Conservation (phyloP, 176 grass and related monocot species). For the Ampelocalamus luodianensis region DNA sequence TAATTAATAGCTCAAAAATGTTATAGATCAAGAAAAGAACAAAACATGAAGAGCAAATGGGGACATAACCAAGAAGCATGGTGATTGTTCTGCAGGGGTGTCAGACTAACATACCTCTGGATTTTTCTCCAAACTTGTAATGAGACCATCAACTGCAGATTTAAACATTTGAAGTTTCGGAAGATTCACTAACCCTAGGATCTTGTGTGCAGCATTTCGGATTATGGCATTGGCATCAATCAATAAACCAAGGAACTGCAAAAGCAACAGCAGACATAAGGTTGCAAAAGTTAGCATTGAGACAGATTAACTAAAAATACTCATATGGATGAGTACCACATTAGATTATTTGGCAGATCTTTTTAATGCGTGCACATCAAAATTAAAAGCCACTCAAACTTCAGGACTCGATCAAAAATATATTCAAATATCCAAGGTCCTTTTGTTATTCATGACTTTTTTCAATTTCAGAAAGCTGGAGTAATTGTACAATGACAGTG, state of each 20-base stretch:
- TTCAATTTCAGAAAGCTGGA: not conserved
- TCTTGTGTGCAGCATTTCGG: slow-evolving; percentile 59
- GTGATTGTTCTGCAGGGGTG: slow-evolving; percentile 9
- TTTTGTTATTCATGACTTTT: not conserved
- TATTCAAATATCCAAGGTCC: not conserved
- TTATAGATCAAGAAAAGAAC: not conserved
- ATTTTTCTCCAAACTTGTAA: slow-evolving; percentile 72
- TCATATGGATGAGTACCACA: not conserved
- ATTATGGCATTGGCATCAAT: slow-evolving; percentile 65
- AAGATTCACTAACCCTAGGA: slow-evolving; percentile 67
- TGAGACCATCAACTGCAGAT: slow-evolving; percentile 70
- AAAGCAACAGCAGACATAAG: slow-evolving; percentile 34
- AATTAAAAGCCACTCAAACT: not conserved
- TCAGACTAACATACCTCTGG: slow-evolving; percentile 70
- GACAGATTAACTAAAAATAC: slow-evolving; percentile 11
- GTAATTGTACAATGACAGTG: not conserved
- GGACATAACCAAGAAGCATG: not conserved
- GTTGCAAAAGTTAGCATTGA: slow-evolving; percentile 16
- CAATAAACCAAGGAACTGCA: slow-evolving; percentile 85
- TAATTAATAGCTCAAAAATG: not conserved
- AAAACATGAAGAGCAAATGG: not conserved
- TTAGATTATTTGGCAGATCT: not conserved
- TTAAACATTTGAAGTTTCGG: slow-evolving; percentile 78
- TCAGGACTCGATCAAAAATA: not conserved
- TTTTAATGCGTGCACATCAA: not conserved